A percentile compares a stretch with the other conserved stretches of the same genome.
Conservation (phyloP, 805 yeast species). For the Yamadazyma sp. region DNA sequence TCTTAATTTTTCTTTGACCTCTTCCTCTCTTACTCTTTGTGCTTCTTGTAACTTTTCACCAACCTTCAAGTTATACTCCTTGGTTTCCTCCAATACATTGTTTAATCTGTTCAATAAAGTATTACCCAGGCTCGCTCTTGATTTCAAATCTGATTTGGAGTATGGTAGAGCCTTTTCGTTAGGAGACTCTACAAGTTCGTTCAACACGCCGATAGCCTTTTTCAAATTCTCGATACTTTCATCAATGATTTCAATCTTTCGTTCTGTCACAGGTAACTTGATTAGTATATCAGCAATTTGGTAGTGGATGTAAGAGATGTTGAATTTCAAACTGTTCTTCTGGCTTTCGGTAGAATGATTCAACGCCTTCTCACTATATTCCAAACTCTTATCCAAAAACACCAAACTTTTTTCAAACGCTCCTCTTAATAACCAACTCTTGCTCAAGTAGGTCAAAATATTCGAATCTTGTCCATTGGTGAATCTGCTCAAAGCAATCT, state of each 20-base stretch:
- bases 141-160: constrained; percentile 74
- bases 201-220: constrained; percentile 59
- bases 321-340: constrained; percentile 53
- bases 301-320: constrained; percentile 79
- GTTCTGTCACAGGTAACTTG: constrained; percentile 54
- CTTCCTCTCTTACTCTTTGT: constrained; percentile 60
- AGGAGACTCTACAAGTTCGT: constrained; percentile 46
- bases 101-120: constrained; percentile 73
- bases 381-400: constrained; percentile 62
- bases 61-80: constrained; percentile 57
- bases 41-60: constrained; percentile 72
- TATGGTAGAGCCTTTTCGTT: constrained; percentile 66
- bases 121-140: constrained; percentile 85
- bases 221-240: constrained; percentile 55
- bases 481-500: constrained; percentile 69
- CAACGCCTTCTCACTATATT: constrained; percentile 60
- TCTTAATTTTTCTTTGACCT: constrained; percentile 36
- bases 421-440: constrained; percentile 87
- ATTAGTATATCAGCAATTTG: constrained; percentile 83
- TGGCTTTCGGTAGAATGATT: constrained; percentile 20
- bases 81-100: constrained; percentile 69
- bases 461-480: constrained; percentile 63
- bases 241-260: constrained; percentile 63
- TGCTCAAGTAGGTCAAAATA: constrained; percentile 70
- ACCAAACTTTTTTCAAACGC: constrained; percentile 60